Evolutionary conservation across 805 yeast genomes (phyloP), one percentile per base, ranked within the genome.

Genomic region (Metschnikowia chrysomelidarum): DNA sequence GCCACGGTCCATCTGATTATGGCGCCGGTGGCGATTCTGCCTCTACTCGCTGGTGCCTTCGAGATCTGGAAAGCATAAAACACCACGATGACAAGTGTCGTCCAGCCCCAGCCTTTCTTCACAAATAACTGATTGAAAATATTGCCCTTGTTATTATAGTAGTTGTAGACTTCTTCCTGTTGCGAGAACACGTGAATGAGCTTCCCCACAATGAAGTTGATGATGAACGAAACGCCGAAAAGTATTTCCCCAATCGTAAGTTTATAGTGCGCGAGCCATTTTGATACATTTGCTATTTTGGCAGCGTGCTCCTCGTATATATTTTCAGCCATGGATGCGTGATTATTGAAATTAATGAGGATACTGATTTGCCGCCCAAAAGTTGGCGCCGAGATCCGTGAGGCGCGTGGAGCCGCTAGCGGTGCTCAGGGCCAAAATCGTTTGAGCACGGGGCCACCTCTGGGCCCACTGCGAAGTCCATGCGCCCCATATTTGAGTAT

Each of bases 91-190:
- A 42, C 55, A 3, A 57, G 14, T 3, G 72, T 50, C 7, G 95
- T 88, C 98, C 97, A 93, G 11, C 77, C 69, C 98, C 98, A 93
- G 2, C 97, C 98, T 17, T 71, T 72, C 51, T 91, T 93, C 24
- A 91, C 96, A 55, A 93, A 86, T 5, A 73, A 30, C 14, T 71
- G 71, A 58, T 91, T 91, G 41, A 89, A 53, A 12, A 87, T 20
- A 53, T 87, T 87, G 32, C 74, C 70, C 60, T 86, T 87, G 37
- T 78, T 67, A 32, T 75, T 73, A 57, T 68, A 74, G 58, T 71
- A 73, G 46, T 71, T 67, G 59, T 67, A 57, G 19, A 72, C 65
- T 39, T 67, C 69, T 32, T 71, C 78, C 12, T 53, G 40, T 13
- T 73, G 74, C 5, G 80, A 64, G 17, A 62, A 48, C 16, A 54